Evolutionary conservation across 2,329 filamentous ascomycete genomes (phyloP).

Genomic region (Aureobasidium melanogenum): DNA sequence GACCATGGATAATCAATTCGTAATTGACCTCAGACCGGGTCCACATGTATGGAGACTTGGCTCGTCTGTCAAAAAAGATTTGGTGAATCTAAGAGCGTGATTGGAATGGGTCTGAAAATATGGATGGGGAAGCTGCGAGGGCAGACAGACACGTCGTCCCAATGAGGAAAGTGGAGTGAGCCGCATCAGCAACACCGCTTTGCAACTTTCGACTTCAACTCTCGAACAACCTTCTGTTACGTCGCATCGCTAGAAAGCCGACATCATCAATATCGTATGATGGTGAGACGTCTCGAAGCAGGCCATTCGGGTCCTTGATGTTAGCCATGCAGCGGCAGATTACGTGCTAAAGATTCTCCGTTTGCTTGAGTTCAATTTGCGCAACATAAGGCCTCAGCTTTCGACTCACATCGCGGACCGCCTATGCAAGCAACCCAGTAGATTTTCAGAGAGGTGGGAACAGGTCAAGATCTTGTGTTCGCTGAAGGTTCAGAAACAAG

Average conservation of each 20-base stretch:
- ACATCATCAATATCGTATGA: background rate
- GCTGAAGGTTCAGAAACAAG: background rate
- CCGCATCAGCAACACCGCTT: background rate
- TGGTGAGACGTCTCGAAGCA: background rate
- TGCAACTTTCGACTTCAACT: background rate
- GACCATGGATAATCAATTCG: background rate
- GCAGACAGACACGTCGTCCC: background rate
- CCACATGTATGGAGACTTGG: background rate
- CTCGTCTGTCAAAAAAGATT: background rate
- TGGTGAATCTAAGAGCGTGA: background rate
- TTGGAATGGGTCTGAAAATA: too few relatives aligned
- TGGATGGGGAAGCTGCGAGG: background rate
- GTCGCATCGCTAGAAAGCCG: background rate
- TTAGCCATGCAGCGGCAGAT: background rate
- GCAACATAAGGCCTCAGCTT: background rate
- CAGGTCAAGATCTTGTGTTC: background rate
- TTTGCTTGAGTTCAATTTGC: background rate
- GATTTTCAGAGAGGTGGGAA: background rate
- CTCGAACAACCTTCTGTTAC: background rate
- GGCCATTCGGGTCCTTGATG: too few relatives aligned
- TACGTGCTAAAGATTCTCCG: background rate
- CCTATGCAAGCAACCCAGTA: background rate
- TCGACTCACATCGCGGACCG: too few relatives aligned
- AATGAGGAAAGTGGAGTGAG: background rate
- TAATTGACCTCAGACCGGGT: background rate